Conservation (phyloP, 345 rosid species). For the Pugionium cornutum region DNA sequence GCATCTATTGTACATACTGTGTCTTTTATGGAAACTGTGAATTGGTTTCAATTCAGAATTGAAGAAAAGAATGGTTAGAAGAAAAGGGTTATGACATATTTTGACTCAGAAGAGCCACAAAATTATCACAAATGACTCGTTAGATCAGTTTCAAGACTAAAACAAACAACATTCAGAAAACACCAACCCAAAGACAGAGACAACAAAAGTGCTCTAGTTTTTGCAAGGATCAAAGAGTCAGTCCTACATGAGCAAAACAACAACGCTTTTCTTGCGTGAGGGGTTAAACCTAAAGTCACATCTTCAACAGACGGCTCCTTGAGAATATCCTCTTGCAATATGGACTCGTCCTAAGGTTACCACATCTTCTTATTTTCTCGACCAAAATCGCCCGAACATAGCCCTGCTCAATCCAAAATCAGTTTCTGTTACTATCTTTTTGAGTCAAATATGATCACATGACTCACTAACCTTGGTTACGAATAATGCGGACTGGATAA, state of each 20-base stretch:
- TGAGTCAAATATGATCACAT: not conserved
- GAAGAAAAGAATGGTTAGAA: no score
- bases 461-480: conserved; percentile 49
- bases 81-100: no score
- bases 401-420: conserved; percentile 46
- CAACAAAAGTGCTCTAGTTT: not conserved
- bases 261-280: conserved; percentile 16
- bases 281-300: conserved; percentile 35
- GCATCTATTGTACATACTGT: no score
- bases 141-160: not conserved
- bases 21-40: no score
- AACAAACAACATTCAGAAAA: no score
- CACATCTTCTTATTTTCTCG: conserved; percentile 49
- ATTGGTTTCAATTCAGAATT: no score
- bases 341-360: conserved; percentile 49
- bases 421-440: not conserved
- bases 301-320: conserved; percentile 45
- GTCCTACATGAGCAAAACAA: conserved; percentile 8
- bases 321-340: conserved; percentile 75
- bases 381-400: conserved; percentile 47
- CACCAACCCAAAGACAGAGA: not conserved
- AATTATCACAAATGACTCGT: not conserved
- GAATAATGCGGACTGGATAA: conserved; percentile 61
- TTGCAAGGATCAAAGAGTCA: not conserved
- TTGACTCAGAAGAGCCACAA: no score